phyloP scores from a whole-genome alignment of 495 filamentous ascomycete species.

The Penicillium pancosmium region DNA sequence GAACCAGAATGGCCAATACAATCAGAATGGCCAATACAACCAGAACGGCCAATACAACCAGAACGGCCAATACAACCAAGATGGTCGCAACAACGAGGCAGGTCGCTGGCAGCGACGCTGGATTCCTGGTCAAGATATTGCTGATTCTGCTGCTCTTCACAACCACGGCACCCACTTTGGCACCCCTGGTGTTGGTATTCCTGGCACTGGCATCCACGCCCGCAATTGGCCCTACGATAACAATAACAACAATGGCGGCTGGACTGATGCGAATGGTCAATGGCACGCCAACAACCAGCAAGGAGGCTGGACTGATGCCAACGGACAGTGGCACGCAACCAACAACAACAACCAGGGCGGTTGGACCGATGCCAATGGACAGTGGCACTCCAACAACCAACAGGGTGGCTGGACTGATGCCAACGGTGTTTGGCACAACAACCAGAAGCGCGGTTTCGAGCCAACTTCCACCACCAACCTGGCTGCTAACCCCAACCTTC shows the following conservation, averaged over 20 bases:
- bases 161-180: slow-evolving; percentile 11
- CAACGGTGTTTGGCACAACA: slow-evolving; percentile 20
- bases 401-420: slow-evolving; percentile 18
- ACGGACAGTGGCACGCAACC: slow-evolving; percentile 19
- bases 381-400: slow-evolving; percentile 24
- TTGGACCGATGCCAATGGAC: slow-evolving; percentile 25
- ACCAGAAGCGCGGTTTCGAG: slow-evolving; percentile 19
- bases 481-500: neutral
- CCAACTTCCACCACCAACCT: slow-evolving; percentile 6
- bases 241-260: slow-evolving; percentile 14
- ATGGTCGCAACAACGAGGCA: slow-evolving; percentile 20
- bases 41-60: slow-evolving; percentile 10
- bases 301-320: slow-evolving; percentile 21
- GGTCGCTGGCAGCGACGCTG: slow-evolving; percentile 18
- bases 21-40: slow-evolving; percentile 12
- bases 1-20: slow-evolving; percentile 18
- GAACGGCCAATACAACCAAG: slow-evolving; percentile 6
- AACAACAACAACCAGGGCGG: slow-evolving; percentile 19
- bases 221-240: slow-evolving; percentile 17
- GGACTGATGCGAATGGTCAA: slow-evolving; percentile 24
- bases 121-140: neutral
- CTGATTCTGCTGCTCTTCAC: slow-evolving; percentile 4
- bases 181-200: slow-evolving; percentile 13
- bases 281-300: slow-evolving; percentile 24
- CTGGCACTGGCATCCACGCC: slow-evolving; percentile 17